A percentile compares a stretch with the other conserved stretches of the same genome.
Evolutionary conservation across 352 stramenopile species (phyloP).

Genomic region (Aphanomyces cochlioides): DNA sequence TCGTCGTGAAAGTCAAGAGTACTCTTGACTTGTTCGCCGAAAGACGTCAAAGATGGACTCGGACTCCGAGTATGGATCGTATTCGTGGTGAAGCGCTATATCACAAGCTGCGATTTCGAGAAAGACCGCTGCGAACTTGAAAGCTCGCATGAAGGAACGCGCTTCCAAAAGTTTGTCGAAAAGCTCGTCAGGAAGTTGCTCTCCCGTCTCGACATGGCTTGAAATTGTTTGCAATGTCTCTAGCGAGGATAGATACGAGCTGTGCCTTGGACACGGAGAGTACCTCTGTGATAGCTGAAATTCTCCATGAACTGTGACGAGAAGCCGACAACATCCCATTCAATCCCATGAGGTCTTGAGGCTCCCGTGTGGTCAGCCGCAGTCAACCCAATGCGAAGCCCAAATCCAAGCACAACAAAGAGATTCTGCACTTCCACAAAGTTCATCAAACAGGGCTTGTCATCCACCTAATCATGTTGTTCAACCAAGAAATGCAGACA

Average conservation of each 20-base stretch:
- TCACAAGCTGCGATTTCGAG: neutral
- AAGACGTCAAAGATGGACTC: too few species aligned
- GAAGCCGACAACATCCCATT: slow-evolving; percentile 98
- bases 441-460: slow-evolving; percentile 96
- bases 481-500: neutral
- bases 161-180: slow-evolving; percentile 95
- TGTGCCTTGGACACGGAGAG: neutral
- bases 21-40: too few species aligned
- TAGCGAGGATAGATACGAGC: neutral
- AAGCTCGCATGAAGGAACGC: slow-evolving; percentile 95
- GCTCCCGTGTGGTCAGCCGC: slow-evolving; percentile 87
- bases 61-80: neutral
- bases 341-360: slow-evolving; percentile 46
- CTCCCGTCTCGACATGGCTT: slow-evolving; percentile 79
- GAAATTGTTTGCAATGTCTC: slow-evolving; percentile 50
- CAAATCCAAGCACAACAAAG: slow-evolving; percentile 96
- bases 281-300: slow-evolving; percentile 92
- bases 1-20: too few species aligned
- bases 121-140: slow-evolving; percentile 67
- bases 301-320: slow-evolving; percentile 99
- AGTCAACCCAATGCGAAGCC: slow-evolving; percentile 98
- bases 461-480: slow-evolving; percentile 57
- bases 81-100: neutral
- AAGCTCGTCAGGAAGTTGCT: slow-evolving; percentile 89
- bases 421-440: slow-evolving; percentile 96